phyloP scores from a whole-genome alignment of 129 eudicot genomes.

The Deinandra increscens region DNA sequence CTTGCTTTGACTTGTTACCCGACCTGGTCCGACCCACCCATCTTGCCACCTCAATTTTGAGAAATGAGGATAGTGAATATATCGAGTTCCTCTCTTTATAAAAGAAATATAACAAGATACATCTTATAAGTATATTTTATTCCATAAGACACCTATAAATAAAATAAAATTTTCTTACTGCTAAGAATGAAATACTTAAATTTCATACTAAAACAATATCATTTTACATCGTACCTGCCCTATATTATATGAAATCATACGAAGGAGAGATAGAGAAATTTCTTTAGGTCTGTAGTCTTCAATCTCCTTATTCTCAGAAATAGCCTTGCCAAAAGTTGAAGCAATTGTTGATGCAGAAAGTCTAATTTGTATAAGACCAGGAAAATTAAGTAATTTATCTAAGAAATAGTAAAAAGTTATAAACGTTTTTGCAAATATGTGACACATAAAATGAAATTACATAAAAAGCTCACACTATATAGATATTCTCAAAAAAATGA shows the following conservation, averaged over 20 bases:
- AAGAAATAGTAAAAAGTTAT: not conserved
- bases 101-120: not conserved
- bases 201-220: conserved; percentile 14
- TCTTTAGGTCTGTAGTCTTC: conserved; percentile 93
- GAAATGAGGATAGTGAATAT: not conserved
- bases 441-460: conserved; percentile 7
- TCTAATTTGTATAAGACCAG: conserved; percentile 57
- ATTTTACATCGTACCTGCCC: conserved; percentile 72
- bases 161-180: not conserved
- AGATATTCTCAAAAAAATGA: too few relatives aligned
- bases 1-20: not conserved
- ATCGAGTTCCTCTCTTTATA: not conserved
- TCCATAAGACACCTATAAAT: too few relatives aligned
- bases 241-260: conserved; percentile 94
- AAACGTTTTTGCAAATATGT: not conserved
- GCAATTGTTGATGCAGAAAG: conserved; percentile 98
- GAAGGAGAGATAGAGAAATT: too few relatives aligned
- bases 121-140: conserved; percentile 8
- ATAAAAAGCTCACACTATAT: too few relatives aligned
- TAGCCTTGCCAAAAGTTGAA: conserved; percentile 96
- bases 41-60: not conserved
- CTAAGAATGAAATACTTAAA: not conserved
- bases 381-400: not conserved
- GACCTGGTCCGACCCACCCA: not conserved
- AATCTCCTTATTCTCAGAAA: conserved; percentile 87